Evolutionary conservation across 1,284 basidiomycete genomes (phyloP), one percentile per base, ranked within the genome.

Genomic region (Puccinia polysora): DNA sequence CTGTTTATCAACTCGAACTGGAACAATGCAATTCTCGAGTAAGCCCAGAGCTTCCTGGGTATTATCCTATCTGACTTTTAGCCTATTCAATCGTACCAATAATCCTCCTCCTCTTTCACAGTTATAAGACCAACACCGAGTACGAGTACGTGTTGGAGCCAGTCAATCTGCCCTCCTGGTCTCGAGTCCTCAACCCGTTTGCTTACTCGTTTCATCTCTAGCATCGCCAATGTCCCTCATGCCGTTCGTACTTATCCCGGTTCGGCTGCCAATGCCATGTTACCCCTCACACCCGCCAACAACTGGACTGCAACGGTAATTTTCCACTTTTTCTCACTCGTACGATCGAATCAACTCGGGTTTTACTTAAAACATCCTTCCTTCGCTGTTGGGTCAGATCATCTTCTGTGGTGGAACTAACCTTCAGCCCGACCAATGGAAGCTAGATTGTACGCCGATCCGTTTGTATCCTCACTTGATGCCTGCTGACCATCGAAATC

Each of bases 211-310:
- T 43, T 65, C 63, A 38, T 65, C 68, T 14, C 14, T n/a, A 23
- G 73, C 8, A 74, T 78, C 30, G 75, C 77, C 20, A 79, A 80
- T 62, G 78, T 79, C 76, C 79, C 79, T 18, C 75, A 75, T 58
- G 43, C 71, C 18, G 62, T 71, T 65, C 63, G 79, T 14, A 90
- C 94, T 36, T 97, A 97, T 82, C 94, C 94, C 47, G 93, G 90
- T 0, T 94, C 91, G 0, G 93, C 88, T 69, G 93, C 89, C 8
- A 86, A 86, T 0, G 89, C 89, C 65, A 92, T 97, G 90, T 82
- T 95, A 5, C 93, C 94, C 0, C 83, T 97, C 47, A 93, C 90
- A 0, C 89, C 90, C 3, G 87, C 84, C 68, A 95, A 96, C 83
- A 88, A 90, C 81, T 97, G 89, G 82, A 86, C 84, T 0, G 89